Percentiles rank a stretch among this genome's conserved stretches.
These are phyloP conservation scores for Hyparrhenia diplandra DNA, from an alignment of 176 grass and related monocot genomes.

Conservation along the genomic window DNA sequence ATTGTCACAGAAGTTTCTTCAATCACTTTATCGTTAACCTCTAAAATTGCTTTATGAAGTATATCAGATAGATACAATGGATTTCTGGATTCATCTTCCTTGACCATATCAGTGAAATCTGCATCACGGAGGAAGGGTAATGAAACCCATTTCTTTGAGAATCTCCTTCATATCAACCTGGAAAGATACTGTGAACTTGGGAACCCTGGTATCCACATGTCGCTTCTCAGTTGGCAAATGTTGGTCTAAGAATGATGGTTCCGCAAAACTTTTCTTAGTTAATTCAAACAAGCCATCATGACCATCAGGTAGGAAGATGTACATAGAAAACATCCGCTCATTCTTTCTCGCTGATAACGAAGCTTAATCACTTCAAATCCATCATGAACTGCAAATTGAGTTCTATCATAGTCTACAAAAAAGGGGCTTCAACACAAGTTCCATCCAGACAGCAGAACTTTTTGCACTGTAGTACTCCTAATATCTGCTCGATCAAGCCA, in stretches of 20 bases:
- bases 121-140: conserved; percentile 41
- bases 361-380: conserved; percentile 61
- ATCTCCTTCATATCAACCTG: conserved; percentile 28
- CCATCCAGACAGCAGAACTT: no score
- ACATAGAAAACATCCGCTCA: conserved; percentile 44
- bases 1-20: conserved; percentile 6
- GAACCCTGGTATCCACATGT: conserved; percentile 38
- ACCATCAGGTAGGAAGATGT: no score
- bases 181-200: conserved; percentile 46
- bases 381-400: conserved; percentile 31
- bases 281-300: no score
- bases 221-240: conserved; percentile 41
- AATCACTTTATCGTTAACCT: no score
- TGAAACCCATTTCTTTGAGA: conserved; percentile 50
- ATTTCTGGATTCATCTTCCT: no score
- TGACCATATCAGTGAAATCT: conserved; percentile 48
- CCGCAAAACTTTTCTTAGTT: no score
- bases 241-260: conserved; percentile 28
- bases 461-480: background rate
- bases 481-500: conserved; percentile 34
- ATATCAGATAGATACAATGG: conserved; percentile 43
- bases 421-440: conserved; percentile 26
- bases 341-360: conserved; percentile 38
- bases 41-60: conserved; percentile 43
- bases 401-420: conserved; percentile 47